Evolutionary conservation across 768 basidiomycete genomes (phyloP).

Genomic region (Cystofilobasidium capitatum): DNA sequence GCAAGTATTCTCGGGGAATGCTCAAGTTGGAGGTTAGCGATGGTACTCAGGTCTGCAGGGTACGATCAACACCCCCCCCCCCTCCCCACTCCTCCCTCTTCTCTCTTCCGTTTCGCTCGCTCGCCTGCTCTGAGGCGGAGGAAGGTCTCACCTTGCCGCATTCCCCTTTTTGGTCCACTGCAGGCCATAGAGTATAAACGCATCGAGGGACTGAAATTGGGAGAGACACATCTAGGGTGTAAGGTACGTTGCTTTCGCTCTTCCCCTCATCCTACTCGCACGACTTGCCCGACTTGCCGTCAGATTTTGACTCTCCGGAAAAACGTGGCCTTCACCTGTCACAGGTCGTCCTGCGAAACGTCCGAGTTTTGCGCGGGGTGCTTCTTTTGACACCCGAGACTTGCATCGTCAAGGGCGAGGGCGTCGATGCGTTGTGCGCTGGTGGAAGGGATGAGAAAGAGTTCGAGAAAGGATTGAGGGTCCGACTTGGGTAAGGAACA

Average conservation of each 20-base stretch:
- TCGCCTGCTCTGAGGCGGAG: not conserved
- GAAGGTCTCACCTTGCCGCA: not conserved
- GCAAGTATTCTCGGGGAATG: conserved; percentile 18
- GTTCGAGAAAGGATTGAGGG: conserved; percentile 10
- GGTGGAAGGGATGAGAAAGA: conserved; percentile 3
- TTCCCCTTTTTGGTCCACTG: not conserved
- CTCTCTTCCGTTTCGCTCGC: not conserved
- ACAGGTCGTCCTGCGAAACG: conserved; percentile 21
- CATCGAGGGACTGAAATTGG: conserved; percentile 11
- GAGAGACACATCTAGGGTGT: conserved; percentile 14
- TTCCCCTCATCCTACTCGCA: not conserved
- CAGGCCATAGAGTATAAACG: conserved; percentile 27
- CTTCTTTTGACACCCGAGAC: conserved; percentile 12
- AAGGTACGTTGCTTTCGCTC: conserved; percentile 7
- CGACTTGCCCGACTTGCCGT: not conserved
- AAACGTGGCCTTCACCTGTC: no score
- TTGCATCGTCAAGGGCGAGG: conserved; percentile 14
- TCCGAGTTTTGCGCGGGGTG: conserved; percentile 17
- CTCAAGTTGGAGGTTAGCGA: conserved; percentile 24
- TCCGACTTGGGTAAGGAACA: conserved; percentile 15
- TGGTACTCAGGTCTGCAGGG: conserved; percentile 7
- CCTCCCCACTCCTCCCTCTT: not conserved
- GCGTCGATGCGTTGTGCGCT: not conserved
- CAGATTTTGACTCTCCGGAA: no score
- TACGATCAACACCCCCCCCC: not conserved